Evolutionary conservation across 371 early-diverging fungal species (phyloP).

Genomic region (Mortierella sp.): DNA sequence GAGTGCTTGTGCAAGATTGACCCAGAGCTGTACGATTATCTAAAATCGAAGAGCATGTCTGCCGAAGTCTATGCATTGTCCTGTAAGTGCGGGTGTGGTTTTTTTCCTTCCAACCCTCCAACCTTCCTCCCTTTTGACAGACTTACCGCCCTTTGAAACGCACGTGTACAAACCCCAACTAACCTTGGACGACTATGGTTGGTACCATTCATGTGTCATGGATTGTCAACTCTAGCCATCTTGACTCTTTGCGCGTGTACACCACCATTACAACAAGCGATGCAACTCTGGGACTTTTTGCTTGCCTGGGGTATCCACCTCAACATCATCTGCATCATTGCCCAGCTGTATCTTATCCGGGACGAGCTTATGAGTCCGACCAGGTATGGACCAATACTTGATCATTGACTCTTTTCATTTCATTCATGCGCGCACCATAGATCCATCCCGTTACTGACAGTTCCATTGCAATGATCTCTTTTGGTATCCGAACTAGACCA

Average conservation of each 20-base stretch:
- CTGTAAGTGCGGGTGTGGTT: conserved; percentile 62
- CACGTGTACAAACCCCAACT: background rate
- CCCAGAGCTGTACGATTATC: conserved; percentile 75
- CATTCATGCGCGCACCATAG: no score
- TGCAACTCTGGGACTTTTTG: conserved; percentile 93
- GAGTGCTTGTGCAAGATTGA: conserved; percentile 81
- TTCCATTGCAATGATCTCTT: no score
- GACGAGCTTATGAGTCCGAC: conserved; percentile 72
- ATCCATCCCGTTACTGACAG: no score
- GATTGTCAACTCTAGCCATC: conserved; percentile 69
- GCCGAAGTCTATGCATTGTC: conserved; percentile 91
- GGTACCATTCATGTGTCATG: background rate
- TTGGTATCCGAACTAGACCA: conserved; percentile 61
- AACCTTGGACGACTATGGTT: no score
- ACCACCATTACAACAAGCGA: conserved; percentile 84
- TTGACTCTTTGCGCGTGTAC: conserved; percentile 93
- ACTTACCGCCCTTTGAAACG: no score
- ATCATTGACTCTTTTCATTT: background rate
- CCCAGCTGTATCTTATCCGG: conserved; percentile 82
- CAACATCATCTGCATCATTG: conserved; percentile 89
- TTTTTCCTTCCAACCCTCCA: background rate
- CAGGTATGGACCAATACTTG: conserved; percentile 69
- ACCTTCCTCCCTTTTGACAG: no score
- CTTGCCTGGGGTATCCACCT: conserved; percentile 92
- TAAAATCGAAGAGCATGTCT: conserved; percentile 77